phyloP scores from a whole-genome alignment of 371 early-diverging fungal species.

The Apophysomyces trapeziformis region DNA sequence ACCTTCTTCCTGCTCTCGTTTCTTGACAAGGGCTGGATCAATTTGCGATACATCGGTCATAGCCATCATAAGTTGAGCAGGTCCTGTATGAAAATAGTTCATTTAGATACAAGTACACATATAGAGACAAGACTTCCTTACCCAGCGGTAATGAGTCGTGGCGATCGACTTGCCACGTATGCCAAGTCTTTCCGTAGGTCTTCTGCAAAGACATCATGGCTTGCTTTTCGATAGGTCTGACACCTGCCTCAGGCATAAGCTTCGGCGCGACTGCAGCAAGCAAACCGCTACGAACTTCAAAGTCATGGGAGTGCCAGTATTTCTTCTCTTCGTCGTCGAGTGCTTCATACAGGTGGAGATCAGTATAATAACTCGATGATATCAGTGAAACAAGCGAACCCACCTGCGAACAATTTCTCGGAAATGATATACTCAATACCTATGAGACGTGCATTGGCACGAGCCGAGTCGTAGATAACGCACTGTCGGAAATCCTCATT shows the following conservation, averaged over 20 bases:
- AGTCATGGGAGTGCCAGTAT: slow-evolving; percentile 57
- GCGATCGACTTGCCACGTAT: slow-evolving; percentile 32
- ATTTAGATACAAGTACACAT: neutral
- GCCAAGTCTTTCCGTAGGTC: slow-evolving; percentile 35
- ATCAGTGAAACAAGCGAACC: neutral
- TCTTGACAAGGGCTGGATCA: slow-evolving; percentile 13
- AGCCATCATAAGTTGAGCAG: slow-evolving; percentile 33
- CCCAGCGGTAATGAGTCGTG: slow-evolving; percentile 20
- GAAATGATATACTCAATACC: slow-evolving; percentile 63
- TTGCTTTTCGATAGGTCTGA: slow-evolving; percentile 28
- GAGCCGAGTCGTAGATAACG: slow-evolving; percentile 49
- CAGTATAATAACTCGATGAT: neutral
- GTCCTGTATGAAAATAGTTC: slow-evolving; percentile 14
- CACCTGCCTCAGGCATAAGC: slow-evolving; percentile 33
- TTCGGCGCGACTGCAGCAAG: slow-evolving; percentile 32
- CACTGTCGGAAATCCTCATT: slow-evolving; percentile 59
- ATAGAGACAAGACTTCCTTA: neutral
- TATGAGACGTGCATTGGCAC: slow-evolving; percentile 42
- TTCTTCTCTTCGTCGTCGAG: slow-evolving; percentile 47
- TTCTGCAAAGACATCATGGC: slow-evolving; percentile 22
- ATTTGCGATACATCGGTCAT: slow-evolving; percentile 23
- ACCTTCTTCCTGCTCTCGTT: slow-evolving; percentile 20
- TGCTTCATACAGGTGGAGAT: slow-evolving; percentile 15
- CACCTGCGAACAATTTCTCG: slow-evolving; percentile 41
- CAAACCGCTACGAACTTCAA: slow-evolving; percentile 46